Evolutionary conservation across 2,329 filamentous ascomycete species (phyloP), one percentile per base, ranked within the genome.

Genomic region (Bisporella sp.): DNA sequence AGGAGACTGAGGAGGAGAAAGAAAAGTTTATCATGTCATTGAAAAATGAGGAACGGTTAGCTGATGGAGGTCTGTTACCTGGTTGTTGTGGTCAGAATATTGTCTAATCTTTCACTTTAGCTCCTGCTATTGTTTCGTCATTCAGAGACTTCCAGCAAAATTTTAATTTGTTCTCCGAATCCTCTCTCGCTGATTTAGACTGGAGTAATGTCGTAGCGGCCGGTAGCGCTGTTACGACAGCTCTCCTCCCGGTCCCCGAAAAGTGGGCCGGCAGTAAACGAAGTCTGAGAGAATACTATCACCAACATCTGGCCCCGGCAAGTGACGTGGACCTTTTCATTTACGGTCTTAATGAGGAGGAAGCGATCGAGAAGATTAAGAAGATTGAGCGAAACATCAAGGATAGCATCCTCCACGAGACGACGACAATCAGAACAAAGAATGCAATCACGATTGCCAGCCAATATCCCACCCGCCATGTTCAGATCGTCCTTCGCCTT

Each of bases 251-350:
- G 0, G 79, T 89, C 5, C 84, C 84, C 5, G 68, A 77, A 3
- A 68, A 81, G 54, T 81, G 82, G 66, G 76, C 73, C 45, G 68
- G 71, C 32, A 84, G 81, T 43, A 87, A 87, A 71, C 75, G 78
- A 48, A 73, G 73, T 53, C 69, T 84, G 57, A 72, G 84, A 63
- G 72, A 84, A 68, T 95, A 89, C 65, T 95, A 92, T 58, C 89
- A 95, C 61, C 81, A 91, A 61, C 81, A 82, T 54, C 79, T 92
- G 55, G 87, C 86, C 8, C 89, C 89, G 0, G 88, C 89, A 1
- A 92, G 87, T 4, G 89, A 95, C 65, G 86, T 95, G 7, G 89
- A 95, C 64, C 74, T 95, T 2, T 95, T 95, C 64, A 69, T 95
- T 31, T 92, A 93, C 60, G 89, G 84, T 0, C 73, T 95, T 54